Percentiles rank a stretch among this genome's conserved stretches.
Evolutionary conservation across 495 filamentous ascomycete genomes (phyloP).

Genomic region (Aspergillus biplanus): DNA sequence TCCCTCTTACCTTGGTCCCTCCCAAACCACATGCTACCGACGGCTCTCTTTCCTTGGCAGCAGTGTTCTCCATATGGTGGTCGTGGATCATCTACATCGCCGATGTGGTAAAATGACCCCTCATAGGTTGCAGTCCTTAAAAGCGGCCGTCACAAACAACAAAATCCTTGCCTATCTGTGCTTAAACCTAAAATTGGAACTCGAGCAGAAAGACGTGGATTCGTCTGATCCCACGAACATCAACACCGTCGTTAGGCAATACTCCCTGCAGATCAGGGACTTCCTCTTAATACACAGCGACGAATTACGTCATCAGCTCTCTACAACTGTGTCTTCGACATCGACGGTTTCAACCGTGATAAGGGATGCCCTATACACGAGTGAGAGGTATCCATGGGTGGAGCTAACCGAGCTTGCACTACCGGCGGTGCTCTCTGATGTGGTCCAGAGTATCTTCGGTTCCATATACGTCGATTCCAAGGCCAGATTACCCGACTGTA

Average conservation of each 20-base stretch:
- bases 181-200: background rate
- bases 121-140: slow-evolving; percentile 6
- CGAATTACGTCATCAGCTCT: background rate
- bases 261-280: background rate
- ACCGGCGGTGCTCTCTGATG: background rate
- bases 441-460: slow-evolving; percentile 8
- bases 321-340: background rate
- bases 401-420: background rate
- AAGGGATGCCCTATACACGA: background rate
- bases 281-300: background rate
- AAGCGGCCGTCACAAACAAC: slow-evolving; percentile 12
- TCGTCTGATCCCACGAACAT: background rate
- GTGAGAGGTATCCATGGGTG: background rate
- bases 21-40: slow-evolving; percentile 3
- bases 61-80: slow-evolving; percentile 8
- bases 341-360: background rate
- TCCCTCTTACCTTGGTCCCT: slow-evolving; percentile 4
- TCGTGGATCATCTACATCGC: slow-evolving; percentile 3
- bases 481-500: slow-evolving; percentile 1
- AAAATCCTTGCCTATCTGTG: slow-evolving; percentile 10
- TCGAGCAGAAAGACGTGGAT: background rate
- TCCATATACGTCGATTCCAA: slow-evolving; percentile 2
- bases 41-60: slow-evolving; percentile 11
- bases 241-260: background rate
- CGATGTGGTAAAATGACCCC: background rate